These are phyloP conservation scores for Aureobasidium sp. DNA, from an alignment of 2,329 filamentous ascomycete species.

Conservation along the genomic window DNA sequence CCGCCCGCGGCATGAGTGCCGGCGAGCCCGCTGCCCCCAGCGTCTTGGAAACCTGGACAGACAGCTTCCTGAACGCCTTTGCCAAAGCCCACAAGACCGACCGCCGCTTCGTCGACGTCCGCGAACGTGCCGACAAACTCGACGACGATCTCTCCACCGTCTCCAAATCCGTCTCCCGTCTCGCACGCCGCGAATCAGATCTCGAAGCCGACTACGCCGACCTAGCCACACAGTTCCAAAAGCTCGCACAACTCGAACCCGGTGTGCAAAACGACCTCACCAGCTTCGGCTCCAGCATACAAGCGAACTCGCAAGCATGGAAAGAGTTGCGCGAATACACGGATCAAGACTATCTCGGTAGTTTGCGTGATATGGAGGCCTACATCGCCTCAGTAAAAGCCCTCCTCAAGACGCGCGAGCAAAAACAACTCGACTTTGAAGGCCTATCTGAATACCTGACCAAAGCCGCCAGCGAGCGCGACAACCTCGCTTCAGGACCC, in stretches of 20 bases:
- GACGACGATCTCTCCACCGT: conserved; percentile 89
- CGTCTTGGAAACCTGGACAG: conserved; percentile 90
- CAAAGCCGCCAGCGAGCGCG: conserved; percentile 80
- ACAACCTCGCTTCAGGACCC: conserved; percentile 58
- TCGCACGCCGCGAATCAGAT: conserved; percentile 79
- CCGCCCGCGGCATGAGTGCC: conserved; percentile 48
- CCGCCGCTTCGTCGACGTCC: conserved; percentile 86
- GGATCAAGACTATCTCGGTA: conserved; percentile 91
- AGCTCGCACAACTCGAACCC: conserved; percentile 80
- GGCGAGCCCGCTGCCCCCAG: conserved; percentile 43
- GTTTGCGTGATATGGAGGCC: conserved; percentile 87
- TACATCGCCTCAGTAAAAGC: conserved; percentile 83
- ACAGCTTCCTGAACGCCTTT: conserved; percentile 95
- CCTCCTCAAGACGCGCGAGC: conserved; percentile 85
- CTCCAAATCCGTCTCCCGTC: conserved; percentile 88
- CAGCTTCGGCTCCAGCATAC: conserved; percentile 76
- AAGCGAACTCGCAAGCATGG: conserved; percentile 71
- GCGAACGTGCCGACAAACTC: conserved; percentile 84
- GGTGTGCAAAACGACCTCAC: conserved; percentile 75
- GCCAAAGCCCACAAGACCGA: conserved; percentile 94
- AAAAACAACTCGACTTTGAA: conserved; percentile 97
- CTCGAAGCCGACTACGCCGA: conserved; percentile 83
- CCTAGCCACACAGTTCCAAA: conserved; percentile 88
- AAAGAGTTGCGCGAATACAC: conserved; percentile 80
- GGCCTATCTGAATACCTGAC: conserved; percentile 91